Evolutionary conservation across 768 basidiomycete species (phyloP).

Genomic region (Termitomyces sp.): DNA sequence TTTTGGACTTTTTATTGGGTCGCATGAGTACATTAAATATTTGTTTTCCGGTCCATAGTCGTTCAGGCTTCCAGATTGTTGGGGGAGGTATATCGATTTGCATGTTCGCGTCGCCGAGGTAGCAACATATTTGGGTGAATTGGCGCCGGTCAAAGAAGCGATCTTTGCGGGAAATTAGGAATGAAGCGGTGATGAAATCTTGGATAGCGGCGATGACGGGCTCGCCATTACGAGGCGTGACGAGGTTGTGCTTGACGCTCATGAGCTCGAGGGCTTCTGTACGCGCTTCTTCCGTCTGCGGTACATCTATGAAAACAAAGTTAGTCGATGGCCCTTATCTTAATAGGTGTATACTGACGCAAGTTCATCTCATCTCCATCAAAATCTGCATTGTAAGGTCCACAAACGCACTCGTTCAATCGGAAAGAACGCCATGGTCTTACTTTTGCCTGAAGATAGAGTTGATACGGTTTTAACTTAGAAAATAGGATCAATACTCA

Average conservation of each 20-base stretch:
- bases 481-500: constrained; percentile 26
- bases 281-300: constrained; percentile 97
- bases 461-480: neutral
- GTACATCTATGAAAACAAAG: constrained; percentile 65
- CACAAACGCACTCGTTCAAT: constrained; percentile 98
- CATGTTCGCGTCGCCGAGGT: constrained; percentile 85
- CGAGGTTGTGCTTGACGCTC: constrained; percentile 95
- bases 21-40: constrained; percentile 97
- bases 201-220: constrained; percentile 99
- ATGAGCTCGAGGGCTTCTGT: constrained; percentile 97
- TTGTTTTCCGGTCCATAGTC: constrained; percentile 98
- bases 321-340: constrained; percentile 2
- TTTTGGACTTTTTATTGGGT: constrained; percentile 78
- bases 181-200: constrained; percentile 99
- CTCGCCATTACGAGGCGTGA: constrained; percentile 97
- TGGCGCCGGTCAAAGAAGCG: constrained; percentile 90
- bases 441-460: constrained; percentile 62
- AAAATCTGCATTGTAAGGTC: constrained; percentile 98
- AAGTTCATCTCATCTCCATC: constrained; percentile 99
- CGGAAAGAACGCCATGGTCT: constrained; percentile 97
- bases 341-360: constrained; percentile 49
- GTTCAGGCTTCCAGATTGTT: constrained; percentile 86
- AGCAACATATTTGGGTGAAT: constrained; percentile 96
- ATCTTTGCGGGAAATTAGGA: constrained; percentile 89
- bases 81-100: constrained; percentile 97